Conservation (phyloP, 768 basidiomycete genomes). For the Pleurotus eryngii region DNA sequence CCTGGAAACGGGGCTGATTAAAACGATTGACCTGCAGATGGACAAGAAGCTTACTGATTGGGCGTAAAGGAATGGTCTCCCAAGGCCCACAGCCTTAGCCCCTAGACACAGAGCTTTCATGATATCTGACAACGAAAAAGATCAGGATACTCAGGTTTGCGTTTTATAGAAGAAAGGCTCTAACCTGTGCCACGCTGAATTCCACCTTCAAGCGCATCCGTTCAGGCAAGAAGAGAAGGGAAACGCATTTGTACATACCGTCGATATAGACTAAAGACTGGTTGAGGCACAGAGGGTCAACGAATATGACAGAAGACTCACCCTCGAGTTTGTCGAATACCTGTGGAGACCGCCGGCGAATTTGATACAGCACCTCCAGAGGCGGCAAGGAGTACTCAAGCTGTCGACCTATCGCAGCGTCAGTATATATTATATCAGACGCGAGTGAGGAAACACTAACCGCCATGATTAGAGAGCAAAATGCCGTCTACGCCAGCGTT, state of each 20-base stretch:
- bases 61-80: conserved; percentile 82
- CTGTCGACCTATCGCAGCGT: conserved; percentile 55
- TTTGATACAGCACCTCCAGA: conserved; percentile 71
- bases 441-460: conserved; percentile 30
- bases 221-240: background rate
- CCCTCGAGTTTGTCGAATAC: conserved; percentile 73
- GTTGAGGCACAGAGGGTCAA: conserved; percentile 4
- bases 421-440: conserved; percentile 1
- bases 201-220: conserved; percentile 36
- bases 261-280: conserved; percentile 72
- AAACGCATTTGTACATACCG: conserved; percentile 36
- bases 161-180: conserved; percentile 11
- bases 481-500: conserved; percentile 87
- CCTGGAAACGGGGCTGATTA: conserved; percentile 34
- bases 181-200: conserved; percentile 74
- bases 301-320: conserved; percentile 14
- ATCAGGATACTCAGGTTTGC: background rate
- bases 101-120: conserved; percentile 90
- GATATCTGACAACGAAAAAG: conserved; percentile 48
- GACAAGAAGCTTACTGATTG: conserved; percentile 55
- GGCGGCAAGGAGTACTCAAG: conserved; percentile 83
- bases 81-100: conserved; percentile 82
- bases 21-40: background rate
- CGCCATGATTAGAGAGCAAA: conserved; percentile 89
- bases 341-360: conserved; percentile 72